A percentile compares a stretch with the other conserved stretches of the same genome.
Evolutionary conservation across 352 stramenopile species (phyloP).

Genomic region (Globisporangium iwayamae): DNA sequence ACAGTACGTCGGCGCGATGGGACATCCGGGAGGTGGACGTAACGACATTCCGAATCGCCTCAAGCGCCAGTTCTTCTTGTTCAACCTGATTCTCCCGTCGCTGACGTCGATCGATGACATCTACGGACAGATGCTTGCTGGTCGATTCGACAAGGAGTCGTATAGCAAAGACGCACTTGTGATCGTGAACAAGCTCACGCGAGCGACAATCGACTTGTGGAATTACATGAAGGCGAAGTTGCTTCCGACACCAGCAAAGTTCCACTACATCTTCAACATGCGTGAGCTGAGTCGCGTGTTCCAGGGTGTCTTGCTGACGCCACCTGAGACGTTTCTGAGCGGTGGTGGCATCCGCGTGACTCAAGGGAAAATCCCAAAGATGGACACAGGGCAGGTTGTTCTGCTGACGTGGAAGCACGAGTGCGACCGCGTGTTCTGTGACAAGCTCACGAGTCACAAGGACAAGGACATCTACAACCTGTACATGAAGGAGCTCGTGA

Average conservation of each 20-base stretch:
- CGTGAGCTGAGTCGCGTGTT: conserved; percentile 97
- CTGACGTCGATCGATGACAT: conserved; percentile 99
- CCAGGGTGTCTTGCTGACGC: conserved; percentile 95
- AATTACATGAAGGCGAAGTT: conserved; percentile 97
- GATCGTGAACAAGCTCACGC: conserved; percentile 93
- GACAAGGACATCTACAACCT: conserved; percentile 94
- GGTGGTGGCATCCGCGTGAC: conserved; percentile 80
- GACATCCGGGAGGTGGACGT: conserved; percentile 94
- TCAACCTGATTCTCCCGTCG: conserved; percentile 97
- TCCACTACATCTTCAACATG: conserved; percentile 99
- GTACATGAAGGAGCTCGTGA: conserved; percentile 91
- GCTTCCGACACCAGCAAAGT: conserved; percentile 96
- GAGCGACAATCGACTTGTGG: conserved; percentile 96
- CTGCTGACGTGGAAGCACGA: conserved; percentile 98
- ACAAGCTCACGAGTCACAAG: conserved; percentile 97
- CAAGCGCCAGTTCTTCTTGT: conserved; percentile 99
- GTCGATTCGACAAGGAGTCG: conserved; percentile 89
- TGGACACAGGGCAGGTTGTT: conserved; percentile 90
- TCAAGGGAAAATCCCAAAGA: conserved; percentile 86
- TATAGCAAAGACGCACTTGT: conserved; percentile 80
- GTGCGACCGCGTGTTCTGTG: conserved; percentile 96
- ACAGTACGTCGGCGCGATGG: conserved; percentile 97
- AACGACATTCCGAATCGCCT: conserved; percentile 99
- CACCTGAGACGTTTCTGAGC: conserved; percentile 92
- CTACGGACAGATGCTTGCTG: conserved; percentile 97